These are phyloP conservation scores for Ophiosphaerella narmari DNA, from an alignment of 2,329 filamentous ascomycete species.

Conservation along the genomic window DNA sequence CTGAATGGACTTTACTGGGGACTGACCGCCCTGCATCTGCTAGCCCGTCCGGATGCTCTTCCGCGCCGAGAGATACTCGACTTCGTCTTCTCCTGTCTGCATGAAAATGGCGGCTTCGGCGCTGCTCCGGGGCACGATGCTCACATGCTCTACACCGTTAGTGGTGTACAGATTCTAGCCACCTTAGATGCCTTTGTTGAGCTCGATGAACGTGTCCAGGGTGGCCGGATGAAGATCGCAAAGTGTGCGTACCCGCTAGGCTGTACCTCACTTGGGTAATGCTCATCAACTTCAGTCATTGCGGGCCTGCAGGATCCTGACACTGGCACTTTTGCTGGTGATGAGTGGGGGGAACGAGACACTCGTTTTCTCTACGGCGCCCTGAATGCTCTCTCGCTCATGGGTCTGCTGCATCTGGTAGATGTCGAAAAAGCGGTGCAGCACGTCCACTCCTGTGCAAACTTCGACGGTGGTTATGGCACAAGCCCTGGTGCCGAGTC, in stretches of 20 bases:
- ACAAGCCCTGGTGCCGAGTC: conserved; percentile 89
- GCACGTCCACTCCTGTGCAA: conserved; percentile 81
- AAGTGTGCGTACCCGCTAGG: conserved; percentile 66
- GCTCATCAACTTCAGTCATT: conserved; percentile 63
- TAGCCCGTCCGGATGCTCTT: conserved; percentile 79
- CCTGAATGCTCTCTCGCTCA: conserved; percentile 84
- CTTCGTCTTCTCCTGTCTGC: conserved; percentile 94
- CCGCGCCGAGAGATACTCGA: conserved; percentile 80
- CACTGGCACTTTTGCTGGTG: conserved; percentile 87
- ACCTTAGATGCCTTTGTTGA: conserved; percentile 84
- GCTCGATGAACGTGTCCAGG: conserved; percentile 70
- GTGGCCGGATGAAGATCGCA: conserved; percentile 73
- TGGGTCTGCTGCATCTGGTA: conserved; percentile 73
- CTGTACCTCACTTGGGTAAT: conserved; percentile 3
- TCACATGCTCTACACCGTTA: conserved; percentile 95
- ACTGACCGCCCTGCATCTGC: conserved; percentile 81
- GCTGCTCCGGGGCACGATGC: conserved; percentile 93
- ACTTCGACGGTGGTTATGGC: conserved; percentile 94
- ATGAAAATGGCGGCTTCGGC: conserved; percentile 87
- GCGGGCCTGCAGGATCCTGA: conserved; percentile 77
- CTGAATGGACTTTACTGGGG: conserved; percentile 98
- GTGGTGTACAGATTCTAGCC: conserved; percentile 89
- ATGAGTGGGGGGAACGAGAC: conserved; percentile 96
- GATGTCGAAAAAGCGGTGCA: conserved; percentile 79
- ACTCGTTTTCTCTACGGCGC: conserved; percentile 93